A percentile compares a stretch with the other conserved stretches of the same genome.
Conservation (phyloP, 495 filamentous ascomycete genomes). For the Amphirosellinia nigrospora region DNA sequence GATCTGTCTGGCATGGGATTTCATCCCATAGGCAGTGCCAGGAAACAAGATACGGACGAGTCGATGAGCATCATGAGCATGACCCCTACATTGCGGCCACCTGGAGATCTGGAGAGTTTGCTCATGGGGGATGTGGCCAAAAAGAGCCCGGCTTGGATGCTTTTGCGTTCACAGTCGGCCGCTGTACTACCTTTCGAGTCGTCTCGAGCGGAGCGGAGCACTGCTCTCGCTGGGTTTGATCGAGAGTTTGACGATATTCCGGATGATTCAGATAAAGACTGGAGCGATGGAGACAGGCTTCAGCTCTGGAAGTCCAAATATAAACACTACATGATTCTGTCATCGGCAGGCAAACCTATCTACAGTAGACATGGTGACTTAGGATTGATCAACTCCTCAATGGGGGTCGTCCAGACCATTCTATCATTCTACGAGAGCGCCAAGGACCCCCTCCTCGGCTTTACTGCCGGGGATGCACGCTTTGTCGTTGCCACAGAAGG, state of each 20-base stretch:
- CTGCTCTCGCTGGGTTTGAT: constrained; percentile 67
- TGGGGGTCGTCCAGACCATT: constrained; percentile 96
- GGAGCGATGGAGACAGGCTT: constrained; percentile 67
- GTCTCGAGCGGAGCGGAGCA: constrained; percentile 53
- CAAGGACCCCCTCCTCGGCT: constrained; percentile 75
- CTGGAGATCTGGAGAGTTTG: constrained; percentile 81
- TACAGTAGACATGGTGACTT: constrained; percentile 94
- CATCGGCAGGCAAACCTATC: constrained; percentile 96
- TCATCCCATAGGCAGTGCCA: constrained; percentile 25
- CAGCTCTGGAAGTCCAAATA: constrained; percentile 81
- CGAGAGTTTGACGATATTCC: constrained; percentile 81
- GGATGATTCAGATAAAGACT: constrained; percentile 64
- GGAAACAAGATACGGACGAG: constrained; percentile 67
- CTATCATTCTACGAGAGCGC: constrained; percentile 93
- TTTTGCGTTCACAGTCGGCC: constrained; percentile 63
- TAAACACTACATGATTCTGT: constrained; percentile 96
- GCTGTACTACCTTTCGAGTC: constrained; percentile 63
- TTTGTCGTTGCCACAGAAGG: constrained; percentile 86
- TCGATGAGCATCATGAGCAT: constrained; percentile 83
- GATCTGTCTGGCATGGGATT: constrained; percentile 39
- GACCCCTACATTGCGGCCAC: constrained; percentile 72
- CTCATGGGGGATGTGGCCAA: constrained; percentile 70
- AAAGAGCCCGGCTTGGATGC: constrained; percentile 65
- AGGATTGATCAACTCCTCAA: constrained; percentile 84
- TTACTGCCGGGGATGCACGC: constrained; percentile 80